A percentile compares a stretch with the other conserved stretches of the same genome.
Evolutionary conservation across 495 filamentous ascomycete genomes (phyloP).

Genomic region (Daldinia decipiens): DNA sequence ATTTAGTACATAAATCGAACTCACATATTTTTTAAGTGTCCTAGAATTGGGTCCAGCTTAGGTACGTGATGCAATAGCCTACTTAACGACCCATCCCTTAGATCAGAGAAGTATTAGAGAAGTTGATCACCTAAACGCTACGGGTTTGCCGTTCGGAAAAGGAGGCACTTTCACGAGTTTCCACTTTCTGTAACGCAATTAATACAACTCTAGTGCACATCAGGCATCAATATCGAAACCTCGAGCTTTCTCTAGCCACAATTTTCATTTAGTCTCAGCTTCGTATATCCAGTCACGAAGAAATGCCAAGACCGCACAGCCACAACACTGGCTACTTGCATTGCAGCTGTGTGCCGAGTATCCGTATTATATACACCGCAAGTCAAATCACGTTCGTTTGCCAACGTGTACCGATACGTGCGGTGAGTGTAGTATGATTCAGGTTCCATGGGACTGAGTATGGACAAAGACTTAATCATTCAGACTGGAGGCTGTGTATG

Average conservation of each 20-base stretch:
- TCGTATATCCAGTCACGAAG: not conserved
- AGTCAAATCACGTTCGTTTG: not conserved
- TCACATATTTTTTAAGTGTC: not conserved
- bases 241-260: constrained; percentile 9
- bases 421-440: constrained; percentile 5
- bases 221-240: not conserved
- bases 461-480: constrained; percentile 3
- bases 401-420: not conserved
- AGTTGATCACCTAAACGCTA: not conserved
- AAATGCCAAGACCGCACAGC: constrained; percentile 12
- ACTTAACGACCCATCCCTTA: not conserved
- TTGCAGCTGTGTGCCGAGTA: constrained; percentile 18
- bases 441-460: constrained; percentile 16
- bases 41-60: not conserved
- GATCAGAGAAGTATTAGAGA: not conserved
- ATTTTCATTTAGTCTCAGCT: not conserved
- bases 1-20: not conserved
- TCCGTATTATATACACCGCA: constrained; percentile 16
- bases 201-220: constrained; percentile 1
- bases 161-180: not conserved
- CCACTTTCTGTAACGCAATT: not conserved
- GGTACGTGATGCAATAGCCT: not conserved
- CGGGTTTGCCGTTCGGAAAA: not conserved
- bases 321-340: not conserved
- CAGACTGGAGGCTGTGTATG: not conserved